phyloP scores from a whole-genome alignment of 306 rosid species.

The Mimosa pudica region DNA sequence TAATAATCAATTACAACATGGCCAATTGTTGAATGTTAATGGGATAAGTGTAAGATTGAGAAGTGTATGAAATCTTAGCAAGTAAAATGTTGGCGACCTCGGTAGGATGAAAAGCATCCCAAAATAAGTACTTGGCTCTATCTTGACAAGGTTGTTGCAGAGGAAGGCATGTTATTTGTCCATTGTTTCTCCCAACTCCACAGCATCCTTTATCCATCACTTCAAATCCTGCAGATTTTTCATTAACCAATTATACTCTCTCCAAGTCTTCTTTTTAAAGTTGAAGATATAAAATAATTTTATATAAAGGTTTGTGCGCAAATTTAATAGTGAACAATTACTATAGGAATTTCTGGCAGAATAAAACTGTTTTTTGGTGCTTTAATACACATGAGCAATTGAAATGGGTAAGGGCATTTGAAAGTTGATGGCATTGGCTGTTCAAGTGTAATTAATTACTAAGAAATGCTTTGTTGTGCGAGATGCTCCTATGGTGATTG shows the following conservation, averaged over 20 bases:
- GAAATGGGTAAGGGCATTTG: too few species aligned
- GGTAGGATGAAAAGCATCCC: slow-evolving; percentile 96
- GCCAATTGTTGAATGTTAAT: slow-evolving; percentile 80
- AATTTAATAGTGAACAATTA: too few species aligned
- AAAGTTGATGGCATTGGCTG: too few species aligned
- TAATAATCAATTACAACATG: slow-evolving; percentile 34
- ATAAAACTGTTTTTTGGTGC: too few species aligned
- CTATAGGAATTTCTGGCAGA: too few species aligned
- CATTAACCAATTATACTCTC: not conserved
- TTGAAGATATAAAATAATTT: too few species aligned
- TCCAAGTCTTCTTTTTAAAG: too few species aligned
- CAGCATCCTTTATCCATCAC: slow-evolving; percentile 87
- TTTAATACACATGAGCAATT: too few species aligned
- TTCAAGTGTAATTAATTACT: too few species aligned
- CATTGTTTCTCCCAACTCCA: slow-evolving; percentile 93
- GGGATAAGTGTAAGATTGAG: slow-evolving; percentile 69
- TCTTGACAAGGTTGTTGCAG: slow-evolving; percentile 68
- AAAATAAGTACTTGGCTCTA: slow-evolving; percentile 71
- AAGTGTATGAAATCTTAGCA: slow-evolving; percentile 55
- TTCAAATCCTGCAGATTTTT: slow-evolving; percentile 63
- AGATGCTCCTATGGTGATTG: too few species aligned
- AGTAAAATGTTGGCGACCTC: slow-evolving; percentile 65
- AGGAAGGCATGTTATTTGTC: slow-evolving; percentile 88
- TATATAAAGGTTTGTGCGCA: too few species aligned
- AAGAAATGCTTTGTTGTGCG: too few species aligned